A percentile compares a stretch with the other conserved stretches of the same genome.
Conservation (phyloP, 2,329 filamentous ascomycete species). For the Didymella pomorum region DNA sequence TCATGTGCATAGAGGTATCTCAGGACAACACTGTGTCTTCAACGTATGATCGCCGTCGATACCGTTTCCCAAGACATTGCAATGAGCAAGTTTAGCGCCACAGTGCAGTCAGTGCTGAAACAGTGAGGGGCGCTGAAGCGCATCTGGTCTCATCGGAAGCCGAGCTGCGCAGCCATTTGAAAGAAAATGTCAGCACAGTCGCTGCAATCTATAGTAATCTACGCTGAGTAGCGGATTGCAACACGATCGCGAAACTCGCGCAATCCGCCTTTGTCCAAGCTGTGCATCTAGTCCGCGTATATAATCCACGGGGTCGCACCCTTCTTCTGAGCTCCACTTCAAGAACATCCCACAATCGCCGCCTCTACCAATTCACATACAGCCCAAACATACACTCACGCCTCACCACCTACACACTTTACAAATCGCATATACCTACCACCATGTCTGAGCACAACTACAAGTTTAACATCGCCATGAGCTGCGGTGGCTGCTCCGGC, state of each 20-base stretch:
- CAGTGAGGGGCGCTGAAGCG: slow-evolving; percentile 25
- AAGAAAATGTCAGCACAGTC: slow-evolving; percentile 24
- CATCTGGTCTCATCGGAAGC: slow-evolving; percentile 36
- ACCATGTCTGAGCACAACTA: slow-evolving; percentile 79
- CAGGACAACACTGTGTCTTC: slow-evolving; percentile 14
- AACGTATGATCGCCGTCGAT: slow-evolving; percentile 10
- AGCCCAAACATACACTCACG: slow-evolving; percentile 5
- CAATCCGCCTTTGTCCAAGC: slow-evolving; percentile 15
- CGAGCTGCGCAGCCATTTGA: slow-evolving; percentile 17
- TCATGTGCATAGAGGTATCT: background rate
- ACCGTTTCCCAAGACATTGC: slow-evolving; percentile 10
- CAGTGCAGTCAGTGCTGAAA: slow-evolving; percentile 32
- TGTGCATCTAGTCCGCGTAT: slow-evolving; percentile 14
- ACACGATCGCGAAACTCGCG: slow-evolving; percentile 26
- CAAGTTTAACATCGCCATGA: slow-evolving; percentile 95
- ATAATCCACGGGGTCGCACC: slow-evolving; percentile 15
- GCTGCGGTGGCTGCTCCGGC: slow-evolving; percentile 94
- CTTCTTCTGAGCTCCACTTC: slow-evolving; percentile 14
- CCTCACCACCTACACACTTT: slow-evolving; percentile 6
- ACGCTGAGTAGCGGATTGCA: slow-evolving; percentile 18
- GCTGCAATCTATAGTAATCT: slow-evolving; percentile 26
- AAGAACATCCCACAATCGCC: slow-evolving; percentile 11
- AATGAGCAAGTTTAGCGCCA: slow-evolving; percentile 50
- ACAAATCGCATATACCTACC: slow-evolving; percentile 20
- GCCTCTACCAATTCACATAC: background rate